Evolutionary conservation across 345 rosid species (phyloP).

Genomic region (Euphorbia peplus): DNA sequence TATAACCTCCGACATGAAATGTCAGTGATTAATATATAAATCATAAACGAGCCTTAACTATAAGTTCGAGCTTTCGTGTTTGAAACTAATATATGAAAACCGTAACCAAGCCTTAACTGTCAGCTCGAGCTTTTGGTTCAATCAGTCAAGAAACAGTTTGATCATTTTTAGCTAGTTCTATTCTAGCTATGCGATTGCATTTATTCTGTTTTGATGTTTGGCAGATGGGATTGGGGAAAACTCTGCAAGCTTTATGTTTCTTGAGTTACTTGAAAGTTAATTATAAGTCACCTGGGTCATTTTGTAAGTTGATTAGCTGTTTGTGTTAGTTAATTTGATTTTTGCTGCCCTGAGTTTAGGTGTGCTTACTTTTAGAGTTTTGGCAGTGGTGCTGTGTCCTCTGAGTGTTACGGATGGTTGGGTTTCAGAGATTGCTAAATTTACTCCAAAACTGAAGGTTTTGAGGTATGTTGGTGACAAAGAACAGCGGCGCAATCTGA

Average conservation of each 20-base stretch:
- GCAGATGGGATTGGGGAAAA: slow-evolving; percentile 94
- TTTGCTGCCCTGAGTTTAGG: not conserved
- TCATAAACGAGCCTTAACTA: too few species aligned
- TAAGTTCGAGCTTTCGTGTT: too few species aligned
- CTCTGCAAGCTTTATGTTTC: slow-evolving; percentile 78
- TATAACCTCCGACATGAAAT: too few species aligned
- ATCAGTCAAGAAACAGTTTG: too few species aligned
- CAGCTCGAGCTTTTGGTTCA: too few species aligned
- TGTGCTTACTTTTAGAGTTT: slow-evolving; percentile 5
- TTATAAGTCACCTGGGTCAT: slow-evolving; percentile 52
- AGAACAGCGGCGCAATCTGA: slow-evolving; percentile 48
- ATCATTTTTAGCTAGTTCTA: too few species aligned
- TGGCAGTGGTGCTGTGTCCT: slow-evolving; percentile 79
- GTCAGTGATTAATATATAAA: too few species aligned
- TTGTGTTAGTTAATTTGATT: slow-evolving; percentile 14
- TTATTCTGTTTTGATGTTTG: slow-evolving; percentile 12
- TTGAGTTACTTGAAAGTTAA: slow-evolving; percentile 69
- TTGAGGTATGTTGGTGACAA: slow-evolving; percentile 81
- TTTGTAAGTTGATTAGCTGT: slow-evolving; percentile 49
- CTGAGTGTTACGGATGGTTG: slow-evolving; percentile 87
- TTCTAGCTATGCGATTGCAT: not conserved
- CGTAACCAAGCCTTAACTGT: too few species aligned
- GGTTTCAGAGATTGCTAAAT: slow-evolving; percentile 67
- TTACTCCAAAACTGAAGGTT: slow-evolving; percentile 57
- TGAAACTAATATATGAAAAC: too few species aligned